Base-by-base conservation (phyloP, 805 yeast species). In the Lachancea sp. region DNA sequence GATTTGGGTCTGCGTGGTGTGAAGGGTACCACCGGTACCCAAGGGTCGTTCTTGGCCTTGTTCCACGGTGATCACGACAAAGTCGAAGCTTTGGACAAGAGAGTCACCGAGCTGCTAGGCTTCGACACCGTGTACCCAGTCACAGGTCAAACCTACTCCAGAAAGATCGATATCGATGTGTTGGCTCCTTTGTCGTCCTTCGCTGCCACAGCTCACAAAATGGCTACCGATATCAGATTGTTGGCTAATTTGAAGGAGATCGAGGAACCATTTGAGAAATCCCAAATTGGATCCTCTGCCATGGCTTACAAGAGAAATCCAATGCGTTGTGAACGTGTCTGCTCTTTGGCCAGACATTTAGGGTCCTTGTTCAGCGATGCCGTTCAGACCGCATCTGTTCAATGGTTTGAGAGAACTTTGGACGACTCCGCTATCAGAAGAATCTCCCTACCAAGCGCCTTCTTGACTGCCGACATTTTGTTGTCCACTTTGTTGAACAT, bases 301-400 rank as follows among this genome's bases (percentile, higher is more conserved):
- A 93, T 93, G 99, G 99, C 99, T 26, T 93, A 93, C 76, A 93
- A 93, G 79, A 84, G 99, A 73, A 93, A 93, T 73, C 99, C 99
- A 69, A 93, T 93, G 99, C 85, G 99, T 74, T 84, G 91, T 64
- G 99, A 93, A 74, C 82, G 99, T 69, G 97, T 93, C 49, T 93
- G 99, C 73, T 93, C 99, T n/a, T 77, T 93, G 55, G 81, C 98
- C 17, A 86, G 99, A 74, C 98, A 91, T 68, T 69, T 93, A 69
- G 95, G 96, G 53, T 84, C 95, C 15, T 73, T 89, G 56, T 85
- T 84, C 71, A 88, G 76, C 62, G 98, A 93, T 68, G 95, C 96
- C 44, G 85, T 91, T 57, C 93, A 88, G 70, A 93, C 99, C 41
- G 95, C 98, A 7, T 84, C 96, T 30, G 98, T 93, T 42, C 99